phyloP scores from a whole-genome alignment of 75 land plant species.

The Pinus albicaulis region DNA sequence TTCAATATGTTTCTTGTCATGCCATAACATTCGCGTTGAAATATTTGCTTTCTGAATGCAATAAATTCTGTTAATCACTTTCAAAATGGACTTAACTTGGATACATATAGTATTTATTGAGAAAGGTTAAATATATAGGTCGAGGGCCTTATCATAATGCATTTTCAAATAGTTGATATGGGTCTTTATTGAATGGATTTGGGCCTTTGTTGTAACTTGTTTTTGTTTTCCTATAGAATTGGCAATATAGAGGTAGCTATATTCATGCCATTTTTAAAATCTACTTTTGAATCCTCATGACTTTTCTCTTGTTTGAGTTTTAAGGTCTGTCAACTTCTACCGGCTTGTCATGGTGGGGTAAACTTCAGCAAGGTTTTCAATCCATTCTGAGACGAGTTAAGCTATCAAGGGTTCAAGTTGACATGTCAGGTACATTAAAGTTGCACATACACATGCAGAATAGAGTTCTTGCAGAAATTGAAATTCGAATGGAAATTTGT shows the following conservation, averaged over 20 bases:
- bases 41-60: background rate
- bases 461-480: too few species aligned
- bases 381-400: constrained; percentile 42
- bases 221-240: background rate
- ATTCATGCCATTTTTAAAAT: background rate
- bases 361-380: constrained; percentile 48
- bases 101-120: too few species aligned
- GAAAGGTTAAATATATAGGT: background rate
- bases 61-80: too few species aligned
- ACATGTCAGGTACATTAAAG: constrained; percentile 61
- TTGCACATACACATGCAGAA: too few species aligned
- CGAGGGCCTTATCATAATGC: background rate
- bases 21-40: background rate
- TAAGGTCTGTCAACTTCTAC: constrained; percentile 24
- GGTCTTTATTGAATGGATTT: constrained; percentile 1
- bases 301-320: constrained; percentile 1
- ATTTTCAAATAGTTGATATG: background rate
- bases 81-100: too few species aligned
- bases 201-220: constrained; percentile 1
- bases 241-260: background rate
- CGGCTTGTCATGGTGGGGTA: constrained; percentile 60
- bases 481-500: too few species aligned
- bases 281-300: constrained; percentile 6
- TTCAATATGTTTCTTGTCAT: background rate
- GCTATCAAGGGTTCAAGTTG: constrained; percentile 64